Evolutionary conservation across 2,329 filamentous ascomycete genomes (phyloP).

Genomic region (Cylindrodendrum hubeiense): DNA sequence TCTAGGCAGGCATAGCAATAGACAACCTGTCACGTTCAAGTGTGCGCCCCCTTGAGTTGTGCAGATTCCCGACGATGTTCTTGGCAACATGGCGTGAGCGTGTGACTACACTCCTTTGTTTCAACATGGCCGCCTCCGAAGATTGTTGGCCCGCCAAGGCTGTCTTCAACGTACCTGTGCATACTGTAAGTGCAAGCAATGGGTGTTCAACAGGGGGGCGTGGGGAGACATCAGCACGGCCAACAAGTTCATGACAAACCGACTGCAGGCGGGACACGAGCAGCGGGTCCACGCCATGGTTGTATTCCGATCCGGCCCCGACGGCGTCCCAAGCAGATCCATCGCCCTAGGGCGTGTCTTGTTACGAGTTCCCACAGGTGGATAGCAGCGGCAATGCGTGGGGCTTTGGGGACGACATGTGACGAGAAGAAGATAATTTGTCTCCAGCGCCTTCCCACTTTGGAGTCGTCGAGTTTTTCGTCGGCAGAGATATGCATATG

Average conservation of each 20-base stretch:
- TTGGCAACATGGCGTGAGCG: not conserved
- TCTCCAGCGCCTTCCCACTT: not conserved
- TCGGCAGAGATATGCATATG: not conserved
- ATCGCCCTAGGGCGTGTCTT: not conserved
- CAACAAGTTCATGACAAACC: conserved; percentile 5
- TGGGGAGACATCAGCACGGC: not conserved
- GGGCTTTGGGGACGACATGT: conserved; percentile 7
- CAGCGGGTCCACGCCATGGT: not conserved
- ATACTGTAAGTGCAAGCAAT: not conserved
- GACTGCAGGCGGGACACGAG: not conserved
- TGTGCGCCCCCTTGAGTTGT: not conserved
- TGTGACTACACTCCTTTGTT: not conserved
- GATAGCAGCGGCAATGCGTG: conserved; percentile 1
- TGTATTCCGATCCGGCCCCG: not conserved
- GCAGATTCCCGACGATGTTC: not conserved
- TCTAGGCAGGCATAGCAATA: not conserved
- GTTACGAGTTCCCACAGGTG: conserved; percentile 12
- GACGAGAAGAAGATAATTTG: conserved; percentile 1
- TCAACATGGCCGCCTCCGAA: not conserved
- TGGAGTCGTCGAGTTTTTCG: not conserved
- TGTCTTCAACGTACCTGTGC: not conserved
- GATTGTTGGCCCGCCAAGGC: not conserved
- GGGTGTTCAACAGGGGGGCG: not conserved
- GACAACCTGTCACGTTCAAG: not conserved
- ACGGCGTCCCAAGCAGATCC: not conserved